Base-by-base conservation (phyloP, 805 yeast genomes). In the Ogataea degrootiae region DNA sequence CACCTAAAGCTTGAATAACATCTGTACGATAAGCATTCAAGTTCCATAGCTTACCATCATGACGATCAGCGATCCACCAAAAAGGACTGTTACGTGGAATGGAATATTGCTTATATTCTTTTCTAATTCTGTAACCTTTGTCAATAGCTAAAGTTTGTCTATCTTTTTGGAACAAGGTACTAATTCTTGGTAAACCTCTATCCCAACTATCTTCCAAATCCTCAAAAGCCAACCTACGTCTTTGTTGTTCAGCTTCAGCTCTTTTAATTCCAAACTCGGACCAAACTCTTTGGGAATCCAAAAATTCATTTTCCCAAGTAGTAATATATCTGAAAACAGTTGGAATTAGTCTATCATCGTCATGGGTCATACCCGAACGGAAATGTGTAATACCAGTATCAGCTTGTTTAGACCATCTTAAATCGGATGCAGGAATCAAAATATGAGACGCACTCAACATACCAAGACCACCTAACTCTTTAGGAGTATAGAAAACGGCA, bases 401-500 rank as follows among this genome's bases (percentile, higher is more conserved):
- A 0, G 97, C 90, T 67, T 91, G 97, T 58, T 78, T 79, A 0
- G 96, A 88, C 94, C 96, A 92, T 45, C 85, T 75, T 51, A 92
- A 69, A 65, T 94, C 99, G 6, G 96, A 84, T 0, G 96, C 86
- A 0, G 99, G 99, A 54, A 94, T 94, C 52, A 94, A 72, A 43
- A 94, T 88, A 63, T 94, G 99, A 14, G 97, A 88, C 0, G 98
- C 98, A 73, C 96, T 87, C 23, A 94, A 71, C 99, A 94, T 94
- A 23, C 99, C 99, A 39, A 94, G 70, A 39, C 99, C 99, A 43
- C 99, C 99, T 3, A 94, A 70, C 63, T 94, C 99, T 57, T 91
- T 92, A 0, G 99, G 99, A 0, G 99, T 90, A 63, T 94, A 94
- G 60, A 94, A 94, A 0, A 94, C 99, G 3, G 97, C 97, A 0